Evolutionary conservation across 1,284 basidiomycete species (phyloP), one percentile per base, ranked within the genome.

Genomic region (Irpex sp.): DNA sequence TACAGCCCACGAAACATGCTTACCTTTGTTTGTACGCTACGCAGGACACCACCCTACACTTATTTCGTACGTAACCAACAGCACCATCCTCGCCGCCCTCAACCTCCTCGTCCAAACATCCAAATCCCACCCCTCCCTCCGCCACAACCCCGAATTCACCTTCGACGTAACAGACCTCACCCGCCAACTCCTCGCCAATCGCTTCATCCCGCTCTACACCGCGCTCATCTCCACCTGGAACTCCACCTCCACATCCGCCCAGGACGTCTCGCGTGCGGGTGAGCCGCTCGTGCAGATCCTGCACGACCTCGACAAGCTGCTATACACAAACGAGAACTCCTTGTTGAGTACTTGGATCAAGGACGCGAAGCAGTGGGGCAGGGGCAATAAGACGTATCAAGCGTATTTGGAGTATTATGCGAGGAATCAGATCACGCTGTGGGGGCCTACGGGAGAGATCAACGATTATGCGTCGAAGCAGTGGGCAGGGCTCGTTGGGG

Each of bases 381-480:
- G 68, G 26, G 62, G 59, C 38, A 71, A 77, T 36, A 56, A 60
- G 60, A 68, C 73, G 19, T 79, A 79, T 59, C 74, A 72, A 0
- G 69, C 68, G 37, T 77, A 75, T 60, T 72, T 81, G 47, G 77
- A 77, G 65, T 79, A 76, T 66, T 72, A 77, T 58, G 77, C 80
- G 13, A 74, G 79, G 44, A 81, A 81, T 68, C 79, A 81, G 68
- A 74, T 81, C 67, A 78, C 76, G 40, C 74, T 81, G 36, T 81
- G 80, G 79, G 80, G 80, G 13, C 78, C 78, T 2, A 70, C 72
- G 31, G 79, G 78, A 15, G 70, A 79, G 69, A 78, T 77, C 69
- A 75, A 75, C 63, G 77, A 79, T 63, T 81, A 81, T 62, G 80
- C 79, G 40, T 79, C 79, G 13, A 81, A 81, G 65, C 77, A 79